phyloP scores from a whole-genome alignment of 2,329 filamentous ascomycete genomes.

The Alternaria incomplexa region DNA sequence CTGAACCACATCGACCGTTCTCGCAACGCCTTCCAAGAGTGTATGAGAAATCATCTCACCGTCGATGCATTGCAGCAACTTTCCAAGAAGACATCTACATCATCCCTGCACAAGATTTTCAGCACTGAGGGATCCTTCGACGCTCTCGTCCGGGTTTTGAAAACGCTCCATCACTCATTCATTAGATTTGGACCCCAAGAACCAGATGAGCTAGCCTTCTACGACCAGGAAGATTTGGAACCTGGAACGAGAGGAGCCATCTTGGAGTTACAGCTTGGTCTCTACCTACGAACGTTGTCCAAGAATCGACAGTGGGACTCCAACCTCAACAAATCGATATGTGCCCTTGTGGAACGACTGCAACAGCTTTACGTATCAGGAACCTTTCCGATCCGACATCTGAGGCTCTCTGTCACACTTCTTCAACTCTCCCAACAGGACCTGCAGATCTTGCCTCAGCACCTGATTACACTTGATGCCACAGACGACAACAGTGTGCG shows the following conservation, averaged over 20 bases:
- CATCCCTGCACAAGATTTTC: constrained; percentile 63
- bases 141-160: constrained; percentile 64
- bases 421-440: constrained; percentile 59
- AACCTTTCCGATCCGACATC: constrained; percentile 41
- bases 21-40: constrained; percentile 62
- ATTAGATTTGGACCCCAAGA: constrained; percentile 53
- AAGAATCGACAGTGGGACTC: constrained; percentile 39
- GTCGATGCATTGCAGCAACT: constrained; percentile 64
- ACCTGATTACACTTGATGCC: not conserved
- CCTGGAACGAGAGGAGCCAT: constrained; percentile 44
- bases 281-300: constrained; percentile 36
- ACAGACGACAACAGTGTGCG: not conserved
- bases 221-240: constrained; percentile 43
- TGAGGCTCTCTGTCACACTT: constrained; percentile 32
- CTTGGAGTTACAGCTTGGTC: constrained; percentile 52
- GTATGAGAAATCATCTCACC: constrained; percentile 67
- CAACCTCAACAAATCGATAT: constrained; percentile 34
- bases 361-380: constrained; percentile 35
- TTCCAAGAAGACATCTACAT: constrained; percentile 56
- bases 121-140: constrained; percentile 57
- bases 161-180: constrained; percentile 64
- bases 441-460: constrained; percentile 61
- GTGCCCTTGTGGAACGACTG: constrained; percentile 26
- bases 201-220: constrained; percentile 55
- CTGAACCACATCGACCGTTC: constrained; percentile 63